Evolutionary conservation across 768 basidiomycete genomes (phyloP).

Genomic region (Melanogaster broomeanus): DNA sequence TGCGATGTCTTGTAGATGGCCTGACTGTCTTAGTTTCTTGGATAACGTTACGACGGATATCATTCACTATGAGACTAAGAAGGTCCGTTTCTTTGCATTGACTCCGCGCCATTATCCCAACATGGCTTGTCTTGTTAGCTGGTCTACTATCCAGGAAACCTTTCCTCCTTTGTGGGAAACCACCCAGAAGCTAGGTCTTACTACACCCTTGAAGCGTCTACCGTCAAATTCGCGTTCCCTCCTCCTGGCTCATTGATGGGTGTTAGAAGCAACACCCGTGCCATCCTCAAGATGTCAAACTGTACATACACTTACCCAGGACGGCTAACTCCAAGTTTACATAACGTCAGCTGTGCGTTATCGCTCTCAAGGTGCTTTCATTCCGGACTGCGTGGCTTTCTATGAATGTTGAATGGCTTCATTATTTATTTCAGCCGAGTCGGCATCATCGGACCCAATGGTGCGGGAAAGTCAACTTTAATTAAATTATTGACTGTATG

Average conservation of each 20-base stretch:
- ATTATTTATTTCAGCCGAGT: constrained; percentile 63
- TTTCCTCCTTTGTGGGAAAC: constrained; percentile 84
- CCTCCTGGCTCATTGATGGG: constrained; percentile 96
- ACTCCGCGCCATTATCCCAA: constrained; percentile 17
- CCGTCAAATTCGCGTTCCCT: constrained; percentile 95
- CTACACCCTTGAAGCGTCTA: constrained; percentile 92
- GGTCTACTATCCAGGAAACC: constrained; percentile 91
- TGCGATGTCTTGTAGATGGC: constrained; percentile 3
- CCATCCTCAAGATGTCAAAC: constrained; percentile 88
- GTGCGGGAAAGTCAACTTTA: constrained; percentile 94
- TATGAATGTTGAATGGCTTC: constrained; percentile 17
- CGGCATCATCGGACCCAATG: constrained; percentile 90
- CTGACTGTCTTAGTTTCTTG: constrained; percentile 62
- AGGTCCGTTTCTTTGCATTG: constrained; percentile 43
- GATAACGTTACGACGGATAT: constrained; percentile 96
- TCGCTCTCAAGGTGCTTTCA: constrained; percentile 79
- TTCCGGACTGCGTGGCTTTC: constrained; percentile 21
- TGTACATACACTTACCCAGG: constrained; percentile 97
- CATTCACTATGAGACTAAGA: constrained; percentile 96
- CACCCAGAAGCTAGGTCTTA: constrained; percentile 95
- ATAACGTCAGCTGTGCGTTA: constrained; percentile 88
- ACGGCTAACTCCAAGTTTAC: constrained; percentile 72
- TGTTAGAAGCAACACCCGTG: constrained; percentile 92
- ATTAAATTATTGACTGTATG: constrained; percentile 89
- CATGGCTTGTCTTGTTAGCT: constrained; percentile 48